phyloP scores from a whole-genome alignment of 768 basidiomycete species.

The Lepiota brunneoincarnata region DNA sequence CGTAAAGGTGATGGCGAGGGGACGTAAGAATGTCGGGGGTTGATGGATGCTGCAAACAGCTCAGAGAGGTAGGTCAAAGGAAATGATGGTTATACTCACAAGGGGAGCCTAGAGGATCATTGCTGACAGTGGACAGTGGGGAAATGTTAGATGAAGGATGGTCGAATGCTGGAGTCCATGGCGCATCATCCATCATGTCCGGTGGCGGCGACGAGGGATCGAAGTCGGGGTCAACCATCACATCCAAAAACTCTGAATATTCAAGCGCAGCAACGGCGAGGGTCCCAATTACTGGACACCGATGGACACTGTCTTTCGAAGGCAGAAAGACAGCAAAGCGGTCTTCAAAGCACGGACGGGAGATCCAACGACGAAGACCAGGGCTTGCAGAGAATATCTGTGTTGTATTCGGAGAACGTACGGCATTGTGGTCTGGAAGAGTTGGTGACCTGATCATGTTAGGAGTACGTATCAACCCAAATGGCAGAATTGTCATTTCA shows the following conservation, averaged over 20 bases:
- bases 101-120: neutral
- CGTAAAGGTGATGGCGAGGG: constrained; percentile 51
- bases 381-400: constrained; percentile 40
- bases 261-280: constrained; percentile 71
- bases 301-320: constrained; percentile 30
- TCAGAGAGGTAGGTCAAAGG: neutral
- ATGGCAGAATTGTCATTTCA: constrained; percentile 40
- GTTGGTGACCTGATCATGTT: constrained; percentile 21
- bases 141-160: neutral
- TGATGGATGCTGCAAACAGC: constrained; percentile 20
- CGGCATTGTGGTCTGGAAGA: constrained; percentile 26
- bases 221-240: constrained; percentile 52
- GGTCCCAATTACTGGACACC: constrained; percentile 43
- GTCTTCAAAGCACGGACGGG: constrained; percentile 77
- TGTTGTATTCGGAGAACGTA: constrained; percentile 29
- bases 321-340: constrained; percentile 54
- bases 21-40: constrained; percentile 32
- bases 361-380: constrained; percentile 67
- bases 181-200: constrained; percentile 10
- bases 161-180: constrained; percentile 3
- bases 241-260: constrained; percentile 65
- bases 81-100: constrained; percentile 8
- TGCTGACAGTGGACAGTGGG: neutral
- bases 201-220: constrained; percentile 18
- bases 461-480: constrained; percentile 32